A percentile compares a stretch with the other conserved stretches of the same genome.
These are phyloP conservation scores for Plasmodium gaboni DNA, from an alignment of 169 alveolate species.

Conservation along the genomic window DNA sequence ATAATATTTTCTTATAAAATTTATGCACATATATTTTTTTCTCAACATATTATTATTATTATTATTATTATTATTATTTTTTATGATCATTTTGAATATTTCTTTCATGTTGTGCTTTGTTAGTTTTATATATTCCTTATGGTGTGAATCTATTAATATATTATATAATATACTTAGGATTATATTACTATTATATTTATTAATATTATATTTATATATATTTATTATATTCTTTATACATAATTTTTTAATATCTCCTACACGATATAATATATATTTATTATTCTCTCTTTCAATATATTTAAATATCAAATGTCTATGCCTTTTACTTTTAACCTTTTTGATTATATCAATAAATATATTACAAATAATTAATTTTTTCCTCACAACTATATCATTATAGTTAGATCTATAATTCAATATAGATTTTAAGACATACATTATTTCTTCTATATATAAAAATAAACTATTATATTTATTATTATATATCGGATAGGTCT, in stretches of 20 bases:
- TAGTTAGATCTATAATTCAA: not conserved
- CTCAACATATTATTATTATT: conserved; percentile 8
- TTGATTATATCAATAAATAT: conserved; percentile 18
- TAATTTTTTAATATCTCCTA: conserved; percentile 24
- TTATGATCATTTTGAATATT: not conserved
- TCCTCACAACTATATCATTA: not conserved
- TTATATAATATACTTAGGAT: conserved; percentile 5
- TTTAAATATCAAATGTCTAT: conserved; percentile 1
- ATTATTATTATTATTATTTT: not conserved
- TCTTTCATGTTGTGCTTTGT: conserved; percentile 5
- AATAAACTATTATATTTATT: conserved; percentile 7
- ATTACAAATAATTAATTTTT: conserved; percentile 21
- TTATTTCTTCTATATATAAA: conserved; percentile 17
- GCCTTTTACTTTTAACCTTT: conserved; percentile 10
- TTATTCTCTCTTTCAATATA: conserved; percentile 12
- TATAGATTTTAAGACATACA: conserved; percentile 6
- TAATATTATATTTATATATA: conserved; percentile 5
- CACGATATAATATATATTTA: not conserved
- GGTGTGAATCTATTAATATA: not conserved
- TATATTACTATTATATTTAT: not conserved
- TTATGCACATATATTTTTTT: conserved; percentile 4
- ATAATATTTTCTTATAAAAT: conserved; percentile 7
- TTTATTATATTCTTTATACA: conserved; percentile 38
- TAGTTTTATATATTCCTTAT: conserved; percentile 12
- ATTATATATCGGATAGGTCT: conserved; percentile 24